Base-by-base conservation (phyloP, 805 yeast genomes). In the Zygosaccharomyces pseudorouxii region DNA sequence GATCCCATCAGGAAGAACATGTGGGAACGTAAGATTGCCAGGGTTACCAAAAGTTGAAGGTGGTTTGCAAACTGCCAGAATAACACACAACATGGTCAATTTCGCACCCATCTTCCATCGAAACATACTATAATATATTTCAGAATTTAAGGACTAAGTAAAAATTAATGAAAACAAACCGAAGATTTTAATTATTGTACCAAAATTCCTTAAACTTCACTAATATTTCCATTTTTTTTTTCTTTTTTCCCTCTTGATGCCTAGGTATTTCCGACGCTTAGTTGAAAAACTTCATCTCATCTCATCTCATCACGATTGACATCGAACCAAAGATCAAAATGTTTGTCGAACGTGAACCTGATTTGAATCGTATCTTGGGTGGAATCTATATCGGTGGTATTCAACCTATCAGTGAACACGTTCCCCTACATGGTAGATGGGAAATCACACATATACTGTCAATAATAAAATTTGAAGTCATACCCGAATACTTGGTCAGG, bases 301-400 rank as follows among this genome's bases (percentile, higher is more conserved):
- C 54, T 43, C 54, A 51, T 47, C 55, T 47, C 50, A 54, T 49
- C 55, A 45, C 54, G 50, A 45, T 54, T 16, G 27, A 29, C 20
- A 10, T 28, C 20, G 29, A 25, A 20, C 19, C 20, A 19, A 16
- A 38, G 29, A 14, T 20, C 3, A 16, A 16, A 38, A 45, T 44
- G 46, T 35, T 23, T 20, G 38, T 42, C 27, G 47, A 49, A 23
- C 41, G 41, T n/a, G 54, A 50, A 19, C 52, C 58, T 2, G 66
- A 63, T 49, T 37, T 60, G 9, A 60, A 78, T 47, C 73, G 95
- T 58, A 76, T 89, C n/a, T 66, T 87, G n/a, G 95, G 95, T 22
- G 82, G 83, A 7, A 75, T 92, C 1, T 86, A 81, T 67, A 66
- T 92, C 12, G 89, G 96, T 4, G 80, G 93, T 0, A 71, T 84